Conservation (phyloP, 2,329 filamentous ascomycete species). For the Xylariaceae sp. region DNA sequence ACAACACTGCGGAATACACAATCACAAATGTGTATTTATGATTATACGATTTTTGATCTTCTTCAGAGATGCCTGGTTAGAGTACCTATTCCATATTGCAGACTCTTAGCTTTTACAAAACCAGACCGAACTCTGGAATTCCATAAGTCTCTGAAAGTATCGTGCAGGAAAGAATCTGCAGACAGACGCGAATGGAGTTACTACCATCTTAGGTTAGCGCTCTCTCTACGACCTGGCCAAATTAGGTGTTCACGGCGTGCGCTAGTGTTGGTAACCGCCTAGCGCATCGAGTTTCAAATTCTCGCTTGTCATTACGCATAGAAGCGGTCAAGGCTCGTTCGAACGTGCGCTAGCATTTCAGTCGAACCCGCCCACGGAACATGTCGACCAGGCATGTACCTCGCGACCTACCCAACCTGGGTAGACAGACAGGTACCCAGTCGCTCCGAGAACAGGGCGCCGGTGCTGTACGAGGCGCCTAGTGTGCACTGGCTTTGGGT, state of each 20-base stretch:
- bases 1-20: neutral
- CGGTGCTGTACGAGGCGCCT: neutral
- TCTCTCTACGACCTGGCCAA: neutral
- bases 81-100: too few species aligned
- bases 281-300: neutral
- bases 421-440: neutral
- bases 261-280: neutral
- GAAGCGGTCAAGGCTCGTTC: neutral
- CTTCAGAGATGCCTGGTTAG: too few species aligned
- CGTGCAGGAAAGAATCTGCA: neutral
- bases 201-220: neutral
- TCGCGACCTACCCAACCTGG: conserved; percentile 5
- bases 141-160: too few species aligned
- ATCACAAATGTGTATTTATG: neutral
- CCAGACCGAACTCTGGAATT: too few species aligned
- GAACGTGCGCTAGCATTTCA: neutral
- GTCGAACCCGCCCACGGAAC: too few species aligned
- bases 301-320: neutral
- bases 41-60: neutral
- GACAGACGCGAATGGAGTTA: neutral
- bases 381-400: conserved; percentile 3
- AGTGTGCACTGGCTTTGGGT: too few species aligned
- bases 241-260: neutral
- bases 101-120: too few species aligned
- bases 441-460: neutral